Evolutionary conservation across 1,139 yeast species (phyloP), one percentile per base, ranked within the genome.

Genomic region (Debaryomyces nepalensis): DNA sequence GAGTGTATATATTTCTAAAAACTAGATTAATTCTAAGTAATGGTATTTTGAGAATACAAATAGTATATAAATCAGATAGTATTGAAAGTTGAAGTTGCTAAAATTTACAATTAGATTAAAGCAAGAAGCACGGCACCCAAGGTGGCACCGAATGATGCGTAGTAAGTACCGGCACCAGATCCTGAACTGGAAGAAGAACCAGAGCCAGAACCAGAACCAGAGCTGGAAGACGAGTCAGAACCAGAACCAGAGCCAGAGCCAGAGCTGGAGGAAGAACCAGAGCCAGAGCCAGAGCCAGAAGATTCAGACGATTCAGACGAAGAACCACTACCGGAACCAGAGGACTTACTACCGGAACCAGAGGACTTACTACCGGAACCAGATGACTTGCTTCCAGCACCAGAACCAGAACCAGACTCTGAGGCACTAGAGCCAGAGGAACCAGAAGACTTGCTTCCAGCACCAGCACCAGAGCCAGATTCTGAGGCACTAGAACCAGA

Each of bases 231-330:
- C 4, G 15, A 4, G 33, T 19, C 5, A 11, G 33, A 15, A 30
- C 14, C 23, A 30, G 33, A 30, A 16, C 23, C 33, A 18, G 33
- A 21, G 23, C 23, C 22, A 19, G 33, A 16, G 9, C 23, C 23
- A 21, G 23, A 21, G 6, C 9, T 9, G 6, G 33, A 38, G 9
- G 37, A 31, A 11, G 41, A 38, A n/a, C 12, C 33, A 30, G 33
- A 30, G 7, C 15, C 33, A 15, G 32, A 12, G 12, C 12, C 5
- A 3, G 32, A 27, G 15, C 32, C 18, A 14, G 32, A 27, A 15
- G 7, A 12, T 11, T 6, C 6, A 9, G 23, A 21, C 6, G 23
- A 21, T 7, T 9, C 23, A 21, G 23, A 21, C 9, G 6, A 6
- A 9, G 23, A 21, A 21, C 8, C 5, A 11, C 16, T 11, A 11